Conservation (phyloP, 495 filamentous ascomycete species). For the Neurospora discreta region DNA sequence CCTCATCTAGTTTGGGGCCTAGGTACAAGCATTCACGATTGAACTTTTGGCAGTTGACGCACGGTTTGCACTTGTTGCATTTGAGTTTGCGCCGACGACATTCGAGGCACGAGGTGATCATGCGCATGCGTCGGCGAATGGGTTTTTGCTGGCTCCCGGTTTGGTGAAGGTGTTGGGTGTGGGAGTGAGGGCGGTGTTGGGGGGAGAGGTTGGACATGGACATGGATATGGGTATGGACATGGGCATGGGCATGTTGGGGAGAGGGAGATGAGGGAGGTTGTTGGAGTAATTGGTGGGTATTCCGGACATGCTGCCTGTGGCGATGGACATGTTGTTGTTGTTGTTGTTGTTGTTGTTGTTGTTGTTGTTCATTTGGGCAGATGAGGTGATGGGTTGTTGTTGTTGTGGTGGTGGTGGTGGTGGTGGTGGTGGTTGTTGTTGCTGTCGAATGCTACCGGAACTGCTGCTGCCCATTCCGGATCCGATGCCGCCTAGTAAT, state of each 20-base stretch:
- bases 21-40: conserved; percentile 55
- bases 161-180: not conserved
- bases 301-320: not conserved
- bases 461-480: not conserved
- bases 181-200: not conserved
- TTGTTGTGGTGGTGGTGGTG: too few relatives aligned
- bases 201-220: not conserved
- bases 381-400: not conserved
- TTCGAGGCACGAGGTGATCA: conserved; percentile 59
- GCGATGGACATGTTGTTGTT: not conserved
- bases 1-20: conserved; percentile 47
- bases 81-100: conserved; percentile 71
- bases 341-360: not conserved
- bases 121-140: conserved; percentile 53
- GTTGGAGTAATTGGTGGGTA: not conserved
- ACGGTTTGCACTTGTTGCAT: conserved; percentile 66
- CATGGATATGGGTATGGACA: not conserved
- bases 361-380: not conserved
- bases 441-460: not conserved
- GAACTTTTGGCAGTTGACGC: conserved; percentile 55
- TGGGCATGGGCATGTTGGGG: not conserved
- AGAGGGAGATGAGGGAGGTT: not conserved
- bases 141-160: conserved; percentile 15
- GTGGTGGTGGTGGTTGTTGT: not conserved
- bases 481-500: not conserved